A percentile compares a stretch with the other conserved stretches of the same genome.
Conservation (phyloP, 345 rosid genomes). For the rapeseed (Brassica napus) region Da-Ae NC_063442.1:8828501-8829000, state of each 20-base stretch:
- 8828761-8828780: background rate
- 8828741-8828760: background rate
- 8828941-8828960: background rate
- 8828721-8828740: background rate
- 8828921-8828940: background rate
- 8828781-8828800: background rate
- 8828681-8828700: constrained; percentile 36
- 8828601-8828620: constrained; percentile 8
- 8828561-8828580: background rate
- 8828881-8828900: background rate
- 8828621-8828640: background rate
- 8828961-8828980: background rate
- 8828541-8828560: background rate
- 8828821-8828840: background rate
- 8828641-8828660: background rate
- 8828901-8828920: background rate
- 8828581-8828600: background rate
- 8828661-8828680: constrained; percentile 9
- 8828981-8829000: background rate
- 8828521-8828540: background rate
- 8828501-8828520: constrained; percentile 6
- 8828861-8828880: background rate
- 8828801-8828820: background rate
- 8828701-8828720: background rate
- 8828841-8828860: background rate